phyloP scores from a whole-genome alignment of 2,329 filamentous ascomycete genomes.

The Alternaria sp. region DNA sequence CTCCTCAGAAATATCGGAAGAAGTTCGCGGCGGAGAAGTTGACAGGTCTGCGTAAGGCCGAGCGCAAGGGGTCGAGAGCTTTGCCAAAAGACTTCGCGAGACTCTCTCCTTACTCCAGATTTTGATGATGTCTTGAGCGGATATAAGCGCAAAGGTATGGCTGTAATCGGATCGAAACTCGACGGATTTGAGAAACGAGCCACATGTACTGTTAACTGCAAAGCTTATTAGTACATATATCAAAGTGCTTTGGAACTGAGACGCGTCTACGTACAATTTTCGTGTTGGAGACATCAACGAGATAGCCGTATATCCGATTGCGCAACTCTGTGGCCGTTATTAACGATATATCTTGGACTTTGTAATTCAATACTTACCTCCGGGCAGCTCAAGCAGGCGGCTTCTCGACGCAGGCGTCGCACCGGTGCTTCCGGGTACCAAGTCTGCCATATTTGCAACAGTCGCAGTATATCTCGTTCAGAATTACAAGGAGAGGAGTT shows the following conservation, averaged over 20 bases:
- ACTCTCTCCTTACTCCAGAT: not conserved
- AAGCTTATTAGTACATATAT: not conserved
- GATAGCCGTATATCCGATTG: not conserved
- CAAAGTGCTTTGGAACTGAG: not conserved
- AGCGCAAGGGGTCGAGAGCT: not conserved
- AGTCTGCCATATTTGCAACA: not conserved
- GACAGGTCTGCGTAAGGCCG: not conserved
- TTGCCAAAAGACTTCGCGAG: not conserved
- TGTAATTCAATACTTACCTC: not conserved
- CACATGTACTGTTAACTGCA: not conserved
- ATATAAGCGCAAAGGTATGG: not conserved
- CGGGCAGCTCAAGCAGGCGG: not conserved
- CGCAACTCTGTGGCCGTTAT: not conserved
- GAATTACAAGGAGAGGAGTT: not conserved
- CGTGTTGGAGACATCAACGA: not conserved
- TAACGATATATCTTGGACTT: accelerated
- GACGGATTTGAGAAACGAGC: not conserved
- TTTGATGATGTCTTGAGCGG: accelerated
- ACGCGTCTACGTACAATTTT: not conserved
- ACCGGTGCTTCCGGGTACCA: accelerated
- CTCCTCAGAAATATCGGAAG: not conserved
- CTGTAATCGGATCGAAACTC: not conserved
- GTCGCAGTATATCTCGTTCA: not conserved
- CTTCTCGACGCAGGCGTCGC: not conserved
- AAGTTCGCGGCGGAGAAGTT: not conserved